phyloP scores from a whole-genome alignment of 2,329 filamentous ascomycete species.

The Dactylellina leptospora region DNA sequence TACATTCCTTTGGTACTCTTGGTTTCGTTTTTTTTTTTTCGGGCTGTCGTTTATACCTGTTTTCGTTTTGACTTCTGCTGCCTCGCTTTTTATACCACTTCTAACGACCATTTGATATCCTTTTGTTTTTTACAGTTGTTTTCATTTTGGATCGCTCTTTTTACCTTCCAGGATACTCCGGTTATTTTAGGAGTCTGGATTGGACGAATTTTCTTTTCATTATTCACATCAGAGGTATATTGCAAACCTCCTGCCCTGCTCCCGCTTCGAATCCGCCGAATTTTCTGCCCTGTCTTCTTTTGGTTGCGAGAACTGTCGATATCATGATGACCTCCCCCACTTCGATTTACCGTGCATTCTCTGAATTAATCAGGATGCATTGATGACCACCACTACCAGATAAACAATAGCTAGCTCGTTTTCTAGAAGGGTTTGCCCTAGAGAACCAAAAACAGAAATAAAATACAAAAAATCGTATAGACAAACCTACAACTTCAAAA shows the following conservation, averaged over 20 bases:
- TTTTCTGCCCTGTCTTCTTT: slow-evolving; percentile 36
- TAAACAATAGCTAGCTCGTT: slow-evolving; percentile 39
- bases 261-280: slow-evolving; percentile 6
- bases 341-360: slow-evolving; percentile 30
- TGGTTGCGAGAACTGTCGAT: slow-evolving; percentile 53
- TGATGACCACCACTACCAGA: slow-evolving; percentile 52
- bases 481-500: background rate
- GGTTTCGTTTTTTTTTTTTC: slow-evolving; percentile 23
- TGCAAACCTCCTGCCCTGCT: slow-evolving; percentile 20
- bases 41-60: slow-evolving; percentile 2
- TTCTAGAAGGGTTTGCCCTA: slow-evolving; percentile 3
- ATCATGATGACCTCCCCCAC: slow-evolving; percentile 46
- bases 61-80: slow-evolving; percentile 7
- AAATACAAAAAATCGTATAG: slow-evolving; percentile 38
- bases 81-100: slow-evolving; percentile 38
- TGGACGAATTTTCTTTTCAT: slow-evolving; percentile 51
- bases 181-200: slow-evolving; percentile 52
- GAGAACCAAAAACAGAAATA: slow-evolving; percentile 39
- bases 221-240: slow-evolving; percentile 28
- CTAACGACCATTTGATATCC: slow-evolving; percentile 53
- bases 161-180: slow-evolving; percentile 40
- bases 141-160: slow-evolving; percentile 7
- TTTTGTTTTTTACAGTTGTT: slow-evolving; percentile 17
- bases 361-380: slow-evolving; percentile 34
- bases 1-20: slow-evolving; percentile 50